phyloP scores from a whole-genome alignment of 192 early-diverging fungal species.

The Rhizophagus sp. region DNA sequence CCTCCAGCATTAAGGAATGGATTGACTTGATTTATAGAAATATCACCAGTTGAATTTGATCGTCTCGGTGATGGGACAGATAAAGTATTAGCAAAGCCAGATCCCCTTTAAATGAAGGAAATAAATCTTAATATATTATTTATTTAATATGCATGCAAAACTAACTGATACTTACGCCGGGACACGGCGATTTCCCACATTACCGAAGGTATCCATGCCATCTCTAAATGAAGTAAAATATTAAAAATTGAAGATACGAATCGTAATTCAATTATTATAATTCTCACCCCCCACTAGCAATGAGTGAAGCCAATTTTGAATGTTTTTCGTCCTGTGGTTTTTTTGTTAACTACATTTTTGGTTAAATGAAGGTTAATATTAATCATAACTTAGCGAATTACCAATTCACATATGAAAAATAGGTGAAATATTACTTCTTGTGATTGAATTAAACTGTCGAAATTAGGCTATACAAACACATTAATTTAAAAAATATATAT shows the following conservation, averaged over 20 bases:
- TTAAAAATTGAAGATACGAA: neutral
- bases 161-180: conserved; percentile 44
- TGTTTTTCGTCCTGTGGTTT: conserved; percentile 21
- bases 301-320: neutral
- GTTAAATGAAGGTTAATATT: too few species aligned
- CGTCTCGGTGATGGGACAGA: neutral
- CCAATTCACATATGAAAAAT: neutral
- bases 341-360: neutral
- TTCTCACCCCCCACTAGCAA: conserved; percentile 11
- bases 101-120: conserved; percentile 10
- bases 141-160: neutral
- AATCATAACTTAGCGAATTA: neutral
- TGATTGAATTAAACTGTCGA: neutral
- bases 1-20: conserved; percentile 4
- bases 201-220: conserved; percentile 62
- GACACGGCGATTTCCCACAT: conserved; percentile 50
- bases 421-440: neutral
- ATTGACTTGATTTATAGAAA: neutral
- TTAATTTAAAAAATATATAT: neutral
- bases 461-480: neutral
- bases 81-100: conserved; percentile 12
- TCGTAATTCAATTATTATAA: too few species aligned
- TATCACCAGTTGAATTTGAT: conserved; percentile 28
- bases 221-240: conserved; percentile 33
- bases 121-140: neutral